A percentile compares a stretch with the other conserved stretches of the same genome.
phyloP scores from a whole-genome alignment of 345 rosid species.

The Acer yangbiense region DNA sequence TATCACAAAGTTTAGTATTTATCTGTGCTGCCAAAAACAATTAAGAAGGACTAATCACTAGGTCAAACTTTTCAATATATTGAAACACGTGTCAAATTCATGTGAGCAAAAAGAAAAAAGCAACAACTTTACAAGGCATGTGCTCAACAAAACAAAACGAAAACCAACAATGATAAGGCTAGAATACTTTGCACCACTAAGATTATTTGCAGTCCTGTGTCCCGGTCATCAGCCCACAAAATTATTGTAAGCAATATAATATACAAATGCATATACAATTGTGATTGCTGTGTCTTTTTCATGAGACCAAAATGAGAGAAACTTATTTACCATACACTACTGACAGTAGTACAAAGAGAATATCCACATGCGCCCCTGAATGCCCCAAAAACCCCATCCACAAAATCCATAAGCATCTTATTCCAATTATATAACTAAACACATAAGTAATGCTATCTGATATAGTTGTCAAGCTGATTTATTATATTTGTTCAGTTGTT shows the following conservation, averaged over 20 bases:
- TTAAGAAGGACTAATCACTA: slow-evolving; percentile 35
- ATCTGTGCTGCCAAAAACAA: slow-evolving; percentile 85
- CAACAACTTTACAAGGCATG: not conserved
- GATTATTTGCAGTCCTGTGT: not conserved
- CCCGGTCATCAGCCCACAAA: not conserved
- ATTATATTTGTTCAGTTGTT: not conserved
- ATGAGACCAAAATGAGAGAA: not conserved
- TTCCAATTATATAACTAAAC: not conserved
- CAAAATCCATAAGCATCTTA: not conserved
- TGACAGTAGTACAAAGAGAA: no score
- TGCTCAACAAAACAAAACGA: not conserved
- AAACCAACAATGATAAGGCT: not conserved
- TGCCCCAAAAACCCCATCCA: not conserved
- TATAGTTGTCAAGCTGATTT: not conserved
- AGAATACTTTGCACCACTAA: not conserved
- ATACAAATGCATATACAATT: not conserved
- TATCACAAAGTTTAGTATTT: slow-evolving; percentile 83
- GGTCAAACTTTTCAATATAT: slow-evolving; percentile 12
- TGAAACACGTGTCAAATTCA: slow-evolving; percentile 11
- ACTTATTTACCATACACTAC: not conserved
- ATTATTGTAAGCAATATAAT: not conserved
- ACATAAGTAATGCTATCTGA: not conserved
- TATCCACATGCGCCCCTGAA: not conserved
- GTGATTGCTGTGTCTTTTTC: not conserved
- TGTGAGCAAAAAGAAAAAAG: slow-evolving; percentile 6